These are phyloP conservation scores for Candida railenensis DNA, from an alignment of 805 yeast species.

Conservation along the genomic window DNA sequence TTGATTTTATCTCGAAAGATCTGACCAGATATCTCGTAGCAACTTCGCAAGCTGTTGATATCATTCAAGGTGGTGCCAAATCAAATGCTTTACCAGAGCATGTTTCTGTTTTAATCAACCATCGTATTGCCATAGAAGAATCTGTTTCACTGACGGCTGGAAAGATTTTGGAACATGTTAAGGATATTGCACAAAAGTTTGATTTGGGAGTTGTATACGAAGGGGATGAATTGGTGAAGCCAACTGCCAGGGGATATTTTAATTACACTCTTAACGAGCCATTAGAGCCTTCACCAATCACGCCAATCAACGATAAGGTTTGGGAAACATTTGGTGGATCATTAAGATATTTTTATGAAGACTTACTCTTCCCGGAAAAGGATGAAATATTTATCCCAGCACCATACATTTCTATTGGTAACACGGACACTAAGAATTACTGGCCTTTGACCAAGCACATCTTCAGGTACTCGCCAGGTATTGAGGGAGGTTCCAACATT, in stretches of 20 bases:
- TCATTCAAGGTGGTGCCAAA: slow-evolving; percentile 49
- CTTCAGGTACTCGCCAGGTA: slow-evolving; percentile 32
- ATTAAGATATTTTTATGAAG: slow-evolving; percentile 38
- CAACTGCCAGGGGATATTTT: slow-evolving; percentile 30
- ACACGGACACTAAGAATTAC: slow-evolving; percentile 42
- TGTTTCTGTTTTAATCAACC: slow-evolving; percentile 43
- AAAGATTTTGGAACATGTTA: slow-evolving; percentile 30
- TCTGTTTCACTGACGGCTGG: slow-evolving; percentile 29
- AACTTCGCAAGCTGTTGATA: slow-evolving; percentile 50
- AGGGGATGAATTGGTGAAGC: slow-evolving; percentile 20
- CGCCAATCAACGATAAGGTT: slow-evolving; percentile 29
- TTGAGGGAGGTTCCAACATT: slow-evolving; percentile 17
- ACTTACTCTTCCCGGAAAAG: slow-evolving; percentile 22
- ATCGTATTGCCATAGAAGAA: slow-evolving; percentile 47
- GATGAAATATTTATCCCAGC: slow-evolving; percentile 29
- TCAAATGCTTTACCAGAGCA: slow-evolving; percentile 51
- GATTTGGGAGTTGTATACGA: slow-evolving; percentile 35
- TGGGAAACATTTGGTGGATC: slow-evolving; percentile 39
- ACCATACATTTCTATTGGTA: slow-evolving; percentile 36
- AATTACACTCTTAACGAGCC: slow-evolving; percentile 23
- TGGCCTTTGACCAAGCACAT: slow-evolving; percentile 41
- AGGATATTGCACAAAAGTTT: slow-evolving; percentile 32
- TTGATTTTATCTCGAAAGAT: slow-evolving; percentile 29
- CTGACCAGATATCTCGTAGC: slow-evolving; percentile 36
- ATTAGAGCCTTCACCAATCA: slow-evolving; percentile 39